phyloP scores from a whole-genome alignment of 1,284 basidiomycete species.

The Puccinia novopanici region DNA sequence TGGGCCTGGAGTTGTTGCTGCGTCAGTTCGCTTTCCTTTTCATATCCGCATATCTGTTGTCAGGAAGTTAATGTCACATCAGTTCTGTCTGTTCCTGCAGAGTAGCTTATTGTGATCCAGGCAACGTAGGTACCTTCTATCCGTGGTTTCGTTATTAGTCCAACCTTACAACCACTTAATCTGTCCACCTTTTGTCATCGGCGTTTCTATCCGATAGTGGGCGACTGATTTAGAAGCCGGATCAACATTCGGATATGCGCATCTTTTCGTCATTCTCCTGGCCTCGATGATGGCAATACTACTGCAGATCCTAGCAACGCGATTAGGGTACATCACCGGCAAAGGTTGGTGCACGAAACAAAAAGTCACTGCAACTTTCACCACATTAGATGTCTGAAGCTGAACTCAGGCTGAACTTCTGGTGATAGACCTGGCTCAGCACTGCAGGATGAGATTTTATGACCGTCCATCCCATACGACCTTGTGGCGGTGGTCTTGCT shows the following conservation, averaged over 20 bases:
- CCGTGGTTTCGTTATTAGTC: not conserved
- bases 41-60: no score
- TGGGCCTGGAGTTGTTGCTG: constrained; percentile 61
- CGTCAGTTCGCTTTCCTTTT: constrained; percentile 54
- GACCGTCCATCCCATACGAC: constrained; percentile 68
- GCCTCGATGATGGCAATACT: constrained; percentile 58
- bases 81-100: not conserved
- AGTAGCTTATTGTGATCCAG: no score
- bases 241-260: constrained; percentile 69
- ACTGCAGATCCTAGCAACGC: constrained; percentile 61
- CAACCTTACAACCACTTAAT: not conserved
- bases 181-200: not conserved
- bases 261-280: constrained; percentile 78
- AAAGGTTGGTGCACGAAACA: constrained; percentile 54
- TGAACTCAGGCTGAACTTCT: no score
- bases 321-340: constrained; percentile 64
- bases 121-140: constrained; percentile 3
- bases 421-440: constrained; percentile 56
- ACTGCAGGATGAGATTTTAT: constrained; percentile 61
- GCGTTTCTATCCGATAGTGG: constrained; percentile 52
- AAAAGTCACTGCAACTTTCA: not conserved
- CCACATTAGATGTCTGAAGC: not conserved
- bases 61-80: no score
- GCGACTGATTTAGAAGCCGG: constrained; percentile 59
- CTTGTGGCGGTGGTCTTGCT: constrained; percentile 68